Conservation (phyloP, 1,139 yeast genomes). For the Pichia sp. region DNA sequence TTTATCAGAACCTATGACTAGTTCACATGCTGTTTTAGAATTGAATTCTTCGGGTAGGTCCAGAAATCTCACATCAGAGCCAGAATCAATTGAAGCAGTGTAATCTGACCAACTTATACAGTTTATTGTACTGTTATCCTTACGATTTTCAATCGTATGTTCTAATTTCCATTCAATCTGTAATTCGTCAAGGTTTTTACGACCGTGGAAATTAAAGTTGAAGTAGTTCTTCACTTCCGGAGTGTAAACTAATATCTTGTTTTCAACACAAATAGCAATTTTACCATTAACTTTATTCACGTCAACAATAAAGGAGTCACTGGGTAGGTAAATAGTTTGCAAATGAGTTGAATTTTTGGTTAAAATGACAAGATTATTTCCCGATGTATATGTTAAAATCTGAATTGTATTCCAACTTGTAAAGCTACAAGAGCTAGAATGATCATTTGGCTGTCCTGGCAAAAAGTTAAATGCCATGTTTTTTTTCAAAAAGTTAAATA, state of each 20-base stretch:
- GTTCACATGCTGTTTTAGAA: constrained; percentile 29
- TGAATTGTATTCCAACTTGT: constrained; percentile 62
- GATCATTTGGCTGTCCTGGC: constrained; percentile 76
- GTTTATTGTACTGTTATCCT: constrained; percentile 36
- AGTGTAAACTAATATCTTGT: constrained; percentile 33
- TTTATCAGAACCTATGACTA: constrained; percentile 51
- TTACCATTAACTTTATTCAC: constrained; percentile 54
- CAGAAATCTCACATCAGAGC: constrained; percentile 21
- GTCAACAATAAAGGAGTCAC: constrained; percentile 61
- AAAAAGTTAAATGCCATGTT: constrained; percentile 64
- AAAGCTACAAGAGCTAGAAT: constrained; percentile 51
- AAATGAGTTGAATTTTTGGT: constrained; percentile 45
- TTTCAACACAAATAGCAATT: constrained; percentile 40
- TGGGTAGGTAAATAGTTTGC: constrained; percentile 68
- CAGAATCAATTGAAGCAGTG: constrained; percentile 24
- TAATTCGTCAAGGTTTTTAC: constrained; percentile 25
- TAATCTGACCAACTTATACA: constrained; percentile 63
- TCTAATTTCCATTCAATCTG: constrained; percentile 40
- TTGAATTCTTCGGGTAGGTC: constrained; percentile 28
- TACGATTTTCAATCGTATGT: constrained; percentile 26
- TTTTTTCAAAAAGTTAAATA: too few relatives aligned
- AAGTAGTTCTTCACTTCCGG: constrained; percentile 36
- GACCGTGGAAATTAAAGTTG: constrained; percentile 27
- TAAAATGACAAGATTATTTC: constrained; percentile 70
- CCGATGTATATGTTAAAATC: constrained; percentile 74